Evolutionary conservation across 805 yeast genomes (phyloP).

Genomic region (Metschnikowia shivogae): DNA sequence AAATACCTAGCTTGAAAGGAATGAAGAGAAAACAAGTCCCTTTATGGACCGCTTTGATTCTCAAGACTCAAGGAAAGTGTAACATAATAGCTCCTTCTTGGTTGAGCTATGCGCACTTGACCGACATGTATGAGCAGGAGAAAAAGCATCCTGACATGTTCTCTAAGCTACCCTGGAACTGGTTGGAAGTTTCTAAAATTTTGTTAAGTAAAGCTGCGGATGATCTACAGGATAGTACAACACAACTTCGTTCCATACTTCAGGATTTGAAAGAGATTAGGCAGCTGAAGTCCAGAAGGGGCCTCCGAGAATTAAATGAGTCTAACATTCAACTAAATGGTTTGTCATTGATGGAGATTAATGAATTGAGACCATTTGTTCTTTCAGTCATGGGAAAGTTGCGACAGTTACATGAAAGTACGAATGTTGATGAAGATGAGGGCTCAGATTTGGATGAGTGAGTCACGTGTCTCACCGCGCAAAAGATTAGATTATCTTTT

Average conservation of each 20-base stretch:
- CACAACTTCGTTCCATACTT: constrained; percentile 61
- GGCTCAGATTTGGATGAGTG: constrained; percentile 11
- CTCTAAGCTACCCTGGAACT: constrained; percentile 74
- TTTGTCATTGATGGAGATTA: constrained; percentile 77
- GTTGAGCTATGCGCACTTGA: constrained; percentile 57
- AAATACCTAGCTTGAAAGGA: constrained; percentile 58
- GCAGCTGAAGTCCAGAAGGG: constrained; percentile 73
- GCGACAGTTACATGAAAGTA: constrained; percentile 47
- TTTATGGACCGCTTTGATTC: constrained; percentile 79
- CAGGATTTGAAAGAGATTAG: constrained; percentile 86
- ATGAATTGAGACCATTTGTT: constrained; percentile 82
- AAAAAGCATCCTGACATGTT: constrained; percentile 53
- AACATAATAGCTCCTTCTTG: constrained; percentile 82
- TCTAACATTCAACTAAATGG: constrained; percentile 80
- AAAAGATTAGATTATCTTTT: not conserved
- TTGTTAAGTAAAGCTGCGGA: constrained; percentile 69
- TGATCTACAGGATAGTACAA: constrained; percentile 71
- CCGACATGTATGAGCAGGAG: constrained; percentile 64
- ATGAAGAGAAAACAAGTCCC: constrained; percentile 70
- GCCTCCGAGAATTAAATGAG: constrained; percentile 74
- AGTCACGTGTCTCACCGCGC: constrained; percentile 12
- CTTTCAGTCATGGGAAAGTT: constrained; percentile 77
- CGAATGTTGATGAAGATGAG: constrained; percentile 13
- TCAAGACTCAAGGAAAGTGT: constrained; percentile 83
- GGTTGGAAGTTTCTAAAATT: constrained; percentile 79